phyloP scores from a whole-genome alignment of 202 grass and related monocot genomes.

The Bolboschoenoplectus hybrid region DNA sequence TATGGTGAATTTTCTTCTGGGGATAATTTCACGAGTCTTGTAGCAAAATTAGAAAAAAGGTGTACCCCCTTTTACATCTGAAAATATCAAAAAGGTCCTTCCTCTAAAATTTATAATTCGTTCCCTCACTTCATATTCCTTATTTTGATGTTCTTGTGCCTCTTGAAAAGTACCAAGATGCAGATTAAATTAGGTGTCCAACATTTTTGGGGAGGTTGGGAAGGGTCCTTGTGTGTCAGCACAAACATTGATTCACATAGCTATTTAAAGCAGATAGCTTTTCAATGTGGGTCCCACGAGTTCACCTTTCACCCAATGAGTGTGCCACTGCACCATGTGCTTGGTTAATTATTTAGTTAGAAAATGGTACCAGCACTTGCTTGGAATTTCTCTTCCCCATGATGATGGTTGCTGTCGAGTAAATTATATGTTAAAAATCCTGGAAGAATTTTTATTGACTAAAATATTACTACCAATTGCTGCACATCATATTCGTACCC shows the following conservation, averaged over 20 bases:
- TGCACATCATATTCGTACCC: not conserved
- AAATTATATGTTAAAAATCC: too few species aligned
- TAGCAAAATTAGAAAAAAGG: not conserved
- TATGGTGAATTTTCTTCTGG: not conserved
- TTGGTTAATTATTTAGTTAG: not conserved
- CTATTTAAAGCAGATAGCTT: not conserved
- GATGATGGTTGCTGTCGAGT: not conserved
- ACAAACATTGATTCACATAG: not conserved
- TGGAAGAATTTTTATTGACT: not conserved
- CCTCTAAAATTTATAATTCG: too few species aligned
- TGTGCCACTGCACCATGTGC: slow-evolving; percentile 13
- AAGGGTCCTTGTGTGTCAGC: not conserved
- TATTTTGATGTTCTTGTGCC: not conserved
- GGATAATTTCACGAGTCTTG: not conserved
- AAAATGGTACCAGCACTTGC: slow-evolving; percentile 10
- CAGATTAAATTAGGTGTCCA: not conserved
- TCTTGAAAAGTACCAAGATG: not conserved
- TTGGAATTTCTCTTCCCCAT: not conserved
- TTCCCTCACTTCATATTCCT: not conserved
- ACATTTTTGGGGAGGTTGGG: slow-evolving; percentile 11
- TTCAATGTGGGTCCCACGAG: slow-evolving; percentile 14
- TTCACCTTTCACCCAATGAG: slow-evolving; percentile 12
- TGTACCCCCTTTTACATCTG: not conserved
- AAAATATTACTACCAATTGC: not conserved
- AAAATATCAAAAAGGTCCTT: not conserved